Conservation (phyloP, 2,329 filamentous ascomycete genomes). For the Claviceps purpurea region DNA sequence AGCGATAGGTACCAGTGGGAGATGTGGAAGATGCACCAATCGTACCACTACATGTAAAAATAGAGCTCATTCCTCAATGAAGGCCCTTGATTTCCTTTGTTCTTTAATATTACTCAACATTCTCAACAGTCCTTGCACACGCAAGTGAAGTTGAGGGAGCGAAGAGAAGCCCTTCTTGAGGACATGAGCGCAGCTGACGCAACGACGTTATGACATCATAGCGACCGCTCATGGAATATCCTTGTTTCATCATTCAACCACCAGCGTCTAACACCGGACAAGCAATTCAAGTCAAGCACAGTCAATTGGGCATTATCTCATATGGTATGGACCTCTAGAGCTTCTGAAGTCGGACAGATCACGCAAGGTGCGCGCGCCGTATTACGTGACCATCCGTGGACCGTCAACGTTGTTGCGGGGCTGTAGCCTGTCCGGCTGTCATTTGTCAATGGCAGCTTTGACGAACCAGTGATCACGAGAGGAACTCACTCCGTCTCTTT, state of each 20-base stretch:
- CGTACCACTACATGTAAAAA: constrained; percentile 48
- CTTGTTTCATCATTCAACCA: too few relatives aligned
- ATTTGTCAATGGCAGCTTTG: neutral
- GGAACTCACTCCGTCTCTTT: neutral
- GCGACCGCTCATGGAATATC: neutral
- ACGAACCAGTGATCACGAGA: neutral
- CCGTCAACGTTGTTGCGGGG: neutral
- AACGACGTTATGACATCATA: neutral
- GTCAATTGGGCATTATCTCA: too few relatives aligned
- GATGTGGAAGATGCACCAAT: constrained; percentile 32
- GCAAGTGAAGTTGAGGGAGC: neutral
- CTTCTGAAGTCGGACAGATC: neutral
- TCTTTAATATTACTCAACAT: constrained; percentile 14
- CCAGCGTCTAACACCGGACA: too few relatives aligned
- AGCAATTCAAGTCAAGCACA: too few relatives aligned
- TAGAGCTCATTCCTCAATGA: constrained; percentile 47
- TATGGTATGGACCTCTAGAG: neutral
- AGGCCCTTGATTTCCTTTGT: constrained; percentile 49
- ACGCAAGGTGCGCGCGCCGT: neutral
- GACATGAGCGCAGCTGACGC: too few relatives aligned
- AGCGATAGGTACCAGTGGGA: constrained; percentile 31
- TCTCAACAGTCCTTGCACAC: neutral
- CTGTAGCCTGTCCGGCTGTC: neutral
- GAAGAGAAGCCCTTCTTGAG: too few relatives aligned
- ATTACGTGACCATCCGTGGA: neutral